phyloP scores from a whole-genome alignment of 1,284 basidiomycete species.

The Afroboletus lepidellus region DNA sequence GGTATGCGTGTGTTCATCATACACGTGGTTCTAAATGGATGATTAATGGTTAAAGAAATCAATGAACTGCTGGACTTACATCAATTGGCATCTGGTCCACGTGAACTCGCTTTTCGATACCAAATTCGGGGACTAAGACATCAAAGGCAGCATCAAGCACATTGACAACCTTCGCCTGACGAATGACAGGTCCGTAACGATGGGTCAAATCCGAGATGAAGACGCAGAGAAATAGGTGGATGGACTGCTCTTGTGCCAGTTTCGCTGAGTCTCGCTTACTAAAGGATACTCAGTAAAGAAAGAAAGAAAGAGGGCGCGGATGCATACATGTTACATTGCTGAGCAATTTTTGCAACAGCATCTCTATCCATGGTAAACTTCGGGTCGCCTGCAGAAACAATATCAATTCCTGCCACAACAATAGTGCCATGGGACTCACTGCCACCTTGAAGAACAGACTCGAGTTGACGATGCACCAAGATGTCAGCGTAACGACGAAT shows the following conservation, averaged over 20 bases:
- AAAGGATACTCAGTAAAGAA: constrained; percentile 20
- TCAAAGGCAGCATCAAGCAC: constrained; percentile 97
- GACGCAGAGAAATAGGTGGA: constrained; percentile 92
- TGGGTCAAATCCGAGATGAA: constrained; percentile 91
- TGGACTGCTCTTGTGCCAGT: constrained; percentile 94
- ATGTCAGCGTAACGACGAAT: constrained; percentile 94
- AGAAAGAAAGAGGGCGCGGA: neutral
- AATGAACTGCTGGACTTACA: constrained; percentile 44
- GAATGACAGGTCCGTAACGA: constrained; percentile 91
- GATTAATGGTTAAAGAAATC: constrained; percentile 7
- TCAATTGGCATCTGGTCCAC: constrained; percentile 99
- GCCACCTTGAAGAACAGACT: constrained; percentile 78
- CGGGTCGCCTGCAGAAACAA: constrained; percentile 50
- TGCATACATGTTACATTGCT: constrained; percentile 91
- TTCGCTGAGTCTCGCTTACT: constrained; percentile 89
- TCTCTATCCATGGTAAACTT: constrained; percentile 98
- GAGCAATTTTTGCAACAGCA: constrained; percentile 94
- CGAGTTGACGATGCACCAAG: constrained; percentile 94
- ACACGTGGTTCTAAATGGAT: constrained; percentile 75
- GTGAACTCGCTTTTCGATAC: constrained; percentile 97
- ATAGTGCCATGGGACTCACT: constrained; percentile 41
- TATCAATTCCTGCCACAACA: constrained; percentile 3
- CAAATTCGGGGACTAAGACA: constrained; percentile 89
- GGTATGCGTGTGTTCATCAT: constrained; percentile 88
- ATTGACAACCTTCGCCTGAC: constrained; percentile 89